A percentile compares a stretch with the other conserved stretches of the same genome.
Conservation (phyloP, 352 stramenopile genomes). For the Globisporangium cederbergense region DNA sequence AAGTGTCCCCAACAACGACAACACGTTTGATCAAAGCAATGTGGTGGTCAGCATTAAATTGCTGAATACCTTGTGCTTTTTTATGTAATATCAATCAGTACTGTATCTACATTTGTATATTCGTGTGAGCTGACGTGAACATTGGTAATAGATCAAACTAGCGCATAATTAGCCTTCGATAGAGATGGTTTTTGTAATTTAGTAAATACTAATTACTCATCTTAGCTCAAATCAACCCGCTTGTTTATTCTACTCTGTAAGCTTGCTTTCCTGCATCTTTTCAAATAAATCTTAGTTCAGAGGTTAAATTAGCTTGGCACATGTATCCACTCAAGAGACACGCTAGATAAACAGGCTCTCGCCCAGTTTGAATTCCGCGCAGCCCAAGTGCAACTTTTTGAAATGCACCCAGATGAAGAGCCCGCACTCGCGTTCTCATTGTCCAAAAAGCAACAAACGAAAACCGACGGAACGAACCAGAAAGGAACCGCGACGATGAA, state of each 20-base stretch:
- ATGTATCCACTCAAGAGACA: background rate
- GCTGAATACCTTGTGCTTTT: background rate
- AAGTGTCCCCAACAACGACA: conserved; percentile 3
- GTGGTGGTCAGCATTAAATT: background rate
- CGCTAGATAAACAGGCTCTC: background rate
- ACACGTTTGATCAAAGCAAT: background rate
- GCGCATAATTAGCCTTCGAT: too few relatives aligned
- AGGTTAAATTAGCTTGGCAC: background rate
- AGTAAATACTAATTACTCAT: too few relatives aligned
- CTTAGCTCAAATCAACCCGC: too few relatives aligned
- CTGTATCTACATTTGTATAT: background rate
- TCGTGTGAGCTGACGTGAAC: too few relatives aligned
- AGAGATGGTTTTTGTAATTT: too few relatives aligned
- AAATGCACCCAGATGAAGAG: background rate
- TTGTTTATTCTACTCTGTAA: too few relatives aligned
- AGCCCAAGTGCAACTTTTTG: conserved; percentile 5
- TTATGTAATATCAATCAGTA: background rate
- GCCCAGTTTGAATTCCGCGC: background rate
- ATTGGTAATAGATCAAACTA: too few relatives aligned
- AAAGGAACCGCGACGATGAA: conserved; percentile 29
- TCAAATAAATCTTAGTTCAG: too few relatives aligned
- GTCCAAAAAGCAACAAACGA: background rate
- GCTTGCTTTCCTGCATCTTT: too few relatives aligned
- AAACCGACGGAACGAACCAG: background rate
- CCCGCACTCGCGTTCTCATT: background rate